These are phyloP conservation scores for Lasiosphaeria miniovina DNA, from an alignment of 495 filamentous ascomycete genomes.

Conservation along the genomic window DNA sequence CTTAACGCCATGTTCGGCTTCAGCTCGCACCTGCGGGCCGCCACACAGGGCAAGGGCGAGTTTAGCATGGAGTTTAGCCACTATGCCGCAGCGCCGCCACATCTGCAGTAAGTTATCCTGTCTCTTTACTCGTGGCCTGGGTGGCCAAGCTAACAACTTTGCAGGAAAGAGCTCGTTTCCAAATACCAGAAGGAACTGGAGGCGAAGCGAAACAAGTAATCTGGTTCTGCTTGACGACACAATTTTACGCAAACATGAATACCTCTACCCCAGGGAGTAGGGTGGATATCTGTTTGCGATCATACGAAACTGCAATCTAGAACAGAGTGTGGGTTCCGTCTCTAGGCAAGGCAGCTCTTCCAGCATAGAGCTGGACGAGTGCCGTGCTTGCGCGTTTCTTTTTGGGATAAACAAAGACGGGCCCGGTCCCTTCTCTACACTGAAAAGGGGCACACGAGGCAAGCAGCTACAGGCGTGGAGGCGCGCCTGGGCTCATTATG, in stretches of 20 bases:
- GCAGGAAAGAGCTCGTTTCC: slow-evolving; percentile 79
- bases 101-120: slow-evolving; percentile 73
- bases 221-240: neutral
- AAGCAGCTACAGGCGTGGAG: neutral
- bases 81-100: slow-evolving; percentile 80
- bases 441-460: neutral
- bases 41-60: slow-evolving; percentile 98
- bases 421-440: neutral
- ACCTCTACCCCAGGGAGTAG: no score
- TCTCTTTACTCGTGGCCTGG: no score
- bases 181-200: slow-evolving; percentile 85
- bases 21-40: slow-evolving; percentile 80
- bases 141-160: slow-evolving; percentile 5
- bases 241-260: no score
- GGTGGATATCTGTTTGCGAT: neutral
- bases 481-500: neutral
- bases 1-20: slow-evolving; percentile 98
- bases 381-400: no score
- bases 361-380: no score
- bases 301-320: neutral
- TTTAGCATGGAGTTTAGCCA: slow-evolving; percentile 99
- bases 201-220: slow-evolving; percentile 56
- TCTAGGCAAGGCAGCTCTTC: no score
- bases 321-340: no score
- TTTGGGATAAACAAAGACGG: no score